phyloP scores from a whole-genome alignment of 2,329 filamentous ascomycete species.

The Pseudogymnoascus sp. region DNA sequence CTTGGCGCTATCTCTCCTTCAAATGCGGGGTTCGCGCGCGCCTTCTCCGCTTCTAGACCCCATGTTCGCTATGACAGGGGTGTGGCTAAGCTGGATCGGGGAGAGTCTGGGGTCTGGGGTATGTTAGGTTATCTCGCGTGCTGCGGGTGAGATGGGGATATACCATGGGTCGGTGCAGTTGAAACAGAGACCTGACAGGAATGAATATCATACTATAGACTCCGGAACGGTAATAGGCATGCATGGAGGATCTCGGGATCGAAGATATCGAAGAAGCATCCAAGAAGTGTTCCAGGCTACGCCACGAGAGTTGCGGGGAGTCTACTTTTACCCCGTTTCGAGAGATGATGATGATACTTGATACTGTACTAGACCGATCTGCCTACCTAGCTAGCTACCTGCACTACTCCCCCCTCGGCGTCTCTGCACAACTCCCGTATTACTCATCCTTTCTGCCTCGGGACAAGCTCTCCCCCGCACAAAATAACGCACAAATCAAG shows the following conservation, averaged over 20 bases:
- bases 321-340: neutral
- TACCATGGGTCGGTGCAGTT: neutral
- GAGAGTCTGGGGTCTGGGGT: neutral
- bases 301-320: neutral
- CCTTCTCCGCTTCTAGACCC: neutral
- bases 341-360: neutral
- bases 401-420: neutral
- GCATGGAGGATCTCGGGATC: slow-evolving; percentile 1
- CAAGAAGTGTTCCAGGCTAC: neutral
- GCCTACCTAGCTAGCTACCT: neutral
- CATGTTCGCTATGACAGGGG: neutral
- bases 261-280: neutral
- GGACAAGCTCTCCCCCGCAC: neutral
- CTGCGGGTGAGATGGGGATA: neutral
- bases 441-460: neutral
- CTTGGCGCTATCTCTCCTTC: too few species aligned
- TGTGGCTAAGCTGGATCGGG: neutral
- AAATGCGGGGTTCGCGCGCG: neutral
- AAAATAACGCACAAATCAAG: neutral
- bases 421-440: neutral
- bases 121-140: neutral
- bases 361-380: neutral
- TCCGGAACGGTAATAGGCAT: neutral
- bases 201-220: neutral
- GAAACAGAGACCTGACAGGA: neutral